phyloP scores from a whole-genome alignment of 352 stramenopile species.

The Blastocystis sp. region DNA sequence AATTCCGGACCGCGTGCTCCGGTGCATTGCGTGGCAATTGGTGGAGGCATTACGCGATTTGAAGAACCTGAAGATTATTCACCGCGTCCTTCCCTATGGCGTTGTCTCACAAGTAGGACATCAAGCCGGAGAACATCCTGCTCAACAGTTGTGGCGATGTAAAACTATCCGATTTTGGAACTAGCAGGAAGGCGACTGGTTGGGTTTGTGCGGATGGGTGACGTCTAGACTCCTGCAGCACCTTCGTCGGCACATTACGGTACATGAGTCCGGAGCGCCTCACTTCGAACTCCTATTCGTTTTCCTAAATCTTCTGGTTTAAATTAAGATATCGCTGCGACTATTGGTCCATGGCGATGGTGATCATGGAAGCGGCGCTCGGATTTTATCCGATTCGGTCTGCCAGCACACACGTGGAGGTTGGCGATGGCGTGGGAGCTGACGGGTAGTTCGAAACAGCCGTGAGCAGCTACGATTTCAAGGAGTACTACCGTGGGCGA shows the following conservation, averaged over 20 bases:
- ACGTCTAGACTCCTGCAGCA: slow-evolving; percentile 27
- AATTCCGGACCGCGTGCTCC: slow-evolving; percentile 58
- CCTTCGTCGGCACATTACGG: slow-evolving; percentile 27
- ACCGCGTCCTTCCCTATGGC: background rate
- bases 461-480: slow-evolving; percentile 30
- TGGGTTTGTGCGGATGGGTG: background rate
- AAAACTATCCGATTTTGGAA: slow-evolving; percentile 68
- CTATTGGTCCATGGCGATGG: slow-evolving; percentile 65
- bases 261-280: slow-evolving; percentile 68
- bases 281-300: slow-evolving; percentile 24
- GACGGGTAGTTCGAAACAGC: slow-evolving; percentile 16
- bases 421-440: background rate
- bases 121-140: slow-evolving; percentile 55
- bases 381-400: slow-evolving; percentile 43
- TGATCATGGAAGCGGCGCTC: slow-evolving; percentile 59
- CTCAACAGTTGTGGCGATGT: slow-evolving; percentile 56
- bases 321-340: slow-evolving; percentile 41
- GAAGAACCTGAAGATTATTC: background rate
- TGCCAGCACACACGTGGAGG: background rate
- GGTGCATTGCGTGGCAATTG: slow-evolving; percentile 57
- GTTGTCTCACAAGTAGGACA: slow-evolving; percentile 4
- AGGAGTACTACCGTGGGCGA: slow-evolving; percentile 1
- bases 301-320: background rate
- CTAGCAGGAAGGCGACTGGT: slow-evolving; percentile 26
- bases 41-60: slow-evolving; percentile 21